Evolutionary conservation across 257 asterid genomes (phyloP).

Genomic region (Nicotiana paniculata): DNA sequence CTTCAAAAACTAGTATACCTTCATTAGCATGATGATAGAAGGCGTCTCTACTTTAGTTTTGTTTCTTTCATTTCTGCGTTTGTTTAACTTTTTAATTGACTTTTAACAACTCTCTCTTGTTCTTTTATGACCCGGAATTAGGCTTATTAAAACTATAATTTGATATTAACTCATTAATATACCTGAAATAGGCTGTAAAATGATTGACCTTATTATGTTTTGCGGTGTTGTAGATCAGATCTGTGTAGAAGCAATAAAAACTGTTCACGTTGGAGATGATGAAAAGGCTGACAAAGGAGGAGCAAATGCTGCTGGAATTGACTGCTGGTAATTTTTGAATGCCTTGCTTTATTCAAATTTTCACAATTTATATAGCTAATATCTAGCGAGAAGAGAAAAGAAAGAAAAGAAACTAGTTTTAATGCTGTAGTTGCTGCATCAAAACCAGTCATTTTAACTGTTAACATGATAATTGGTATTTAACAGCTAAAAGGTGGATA

Average conservation of each 20-base stretch:
- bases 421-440: neutral
- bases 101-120: neutral
- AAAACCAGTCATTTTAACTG: neutral
- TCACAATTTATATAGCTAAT: neutral
- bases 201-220: neutral
- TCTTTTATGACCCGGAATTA: neutral
- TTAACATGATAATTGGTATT: too few relatives aligned
- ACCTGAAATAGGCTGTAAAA: neutral
- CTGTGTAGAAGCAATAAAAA: slow-evolving; percentile 49
- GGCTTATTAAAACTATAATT: neutral
- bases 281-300: slow-evolving; percentile 71
- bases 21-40: neutral
- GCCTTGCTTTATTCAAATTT: neutral
- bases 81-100: neutral
- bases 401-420: neutral
- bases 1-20: neutral
- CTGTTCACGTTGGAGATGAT: slow-evolving; percentile 93
- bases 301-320: slow-evolving; percentile 72
- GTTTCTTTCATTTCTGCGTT: neutral
- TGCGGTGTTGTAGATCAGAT: slow-evolving; percentile 48
- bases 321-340: slow-evolving; percentile 51
- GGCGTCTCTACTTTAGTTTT: neutral
- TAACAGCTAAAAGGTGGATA: neutral
- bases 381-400: neutral
- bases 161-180: neutral